Conservation (phyloP, 345 rosid genomes). For the Citrus reticulata region DNA sequence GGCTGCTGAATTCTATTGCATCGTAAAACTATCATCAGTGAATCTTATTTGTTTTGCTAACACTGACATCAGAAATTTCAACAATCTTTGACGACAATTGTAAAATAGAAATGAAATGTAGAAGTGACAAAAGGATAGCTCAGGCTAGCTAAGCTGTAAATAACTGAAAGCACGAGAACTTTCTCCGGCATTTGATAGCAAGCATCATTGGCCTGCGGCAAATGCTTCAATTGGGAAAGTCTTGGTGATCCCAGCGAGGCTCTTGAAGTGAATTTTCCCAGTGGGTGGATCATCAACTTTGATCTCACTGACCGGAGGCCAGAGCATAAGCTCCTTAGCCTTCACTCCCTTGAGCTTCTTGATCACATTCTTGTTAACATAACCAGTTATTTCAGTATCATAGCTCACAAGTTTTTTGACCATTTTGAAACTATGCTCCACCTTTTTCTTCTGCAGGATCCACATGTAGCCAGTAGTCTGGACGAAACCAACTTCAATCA, state of each 20-base stretch:
- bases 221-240: slow-evolving; percentile 58
- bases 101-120: neutral
- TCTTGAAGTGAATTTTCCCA: slow-evolving; percentile 54
- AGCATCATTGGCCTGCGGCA: slow-evolving; percentile 37
- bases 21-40: neutral
- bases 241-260: slow-evolving; percentile 51
- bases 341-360: slow-evolving; percentile 59
- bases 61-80: neutral
- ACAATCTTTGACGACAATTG: neutral
- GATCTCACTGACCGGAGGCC: slow-evolving; percentile 48
- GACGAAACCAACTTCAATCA: slow-evolving; percentile 53
- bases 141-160: neutral
- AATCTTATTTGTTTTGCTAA: neutral
- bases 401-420: slow-evolving; percentile 51
- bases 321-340: slow-evolving; percentile 52
- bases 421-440: slow-evolving; percentile 45
- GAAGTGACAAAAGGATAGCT: neutral
- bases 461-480: slow-evolving; percentile 49
- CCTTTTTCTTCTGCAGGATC: slow-evolving; percentile 52
- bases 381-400: slow-evolving; percentile 36
- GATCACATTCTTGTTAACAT: slow-evolving; percentile 32
- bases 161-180: neutral
- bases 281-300: slow-evolving; percentile 37
- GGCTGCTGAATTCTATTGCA: neutral
- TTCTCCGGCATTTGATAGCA: neutral